phyloP scores from a whole-genome alignment of 2,329 filamentous ascomycete genomes.

The Coleophoma crateriformis region DNA sequence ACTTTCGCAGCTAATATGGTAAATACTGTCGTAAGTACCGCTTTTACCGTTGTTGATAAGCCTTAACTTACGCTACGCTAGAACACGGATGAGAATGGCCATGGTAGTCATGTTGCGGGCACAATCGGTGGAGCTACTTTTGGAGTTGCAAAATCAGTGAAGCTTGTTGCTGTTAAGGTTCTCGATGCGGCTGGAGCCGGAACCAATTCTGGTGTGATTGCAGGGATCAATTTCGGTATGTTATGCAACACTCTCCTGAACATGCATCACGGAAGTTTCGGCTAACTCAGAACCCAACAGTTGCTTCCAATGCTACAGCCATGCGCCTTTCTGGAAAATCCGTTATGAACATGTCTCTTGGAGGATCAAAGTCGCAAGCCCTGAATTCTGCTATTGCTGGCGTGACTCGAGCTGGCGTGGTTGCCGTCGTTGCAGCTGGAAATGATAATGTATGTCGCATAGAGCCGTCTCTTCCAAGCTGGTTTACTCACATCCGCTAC shows the following conservation, averaged over 20 bases:
- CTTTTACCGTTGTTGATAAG: background rate
- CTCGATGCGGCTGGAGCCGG: constrained; percentile 32
- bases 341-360: constrained; percentile 61
- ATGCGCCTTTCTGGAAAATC: constrained; percentile 42
- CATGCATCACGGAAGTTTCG: constrained; percentile 46
- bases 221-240: constrained; percentile 46
- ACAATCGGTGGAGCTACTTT: constrained; percentile 32
- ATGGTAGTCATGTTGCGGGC: constrained; percentile 36
- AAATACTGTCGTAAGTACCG: background rate
- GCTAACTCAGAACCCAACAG: background rate
- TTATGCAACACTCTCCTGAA: constrained; percentile 38
- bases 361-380: constrained; percentile 34
- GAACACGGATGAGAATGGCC: constrained; percentile 19
- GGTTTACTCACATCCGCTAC: too few species aligned
- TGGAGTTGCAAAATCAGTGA: constrained; percentile 31
- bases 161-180: constrained; percentile 32
- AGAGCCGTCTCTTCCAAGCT: too few species aligned
- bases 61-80: background rate
- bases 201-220: constrained; percentile 44
- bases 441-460: constrained; percentile 32
- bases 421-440: constrained; percentile 48
- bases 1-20: constrained; percentile 18
- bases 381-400: constrained; percentile 42
- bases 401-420: constrained; percentile 41
- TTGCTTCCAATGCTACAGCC: constrained; percentile 15